Evolutionary conservation across 1,284 basidiomycete genomes (phyloP), one percentile per base, ranked within the genome.

Genomic region (Ceratobasidium sp.): DNA sequence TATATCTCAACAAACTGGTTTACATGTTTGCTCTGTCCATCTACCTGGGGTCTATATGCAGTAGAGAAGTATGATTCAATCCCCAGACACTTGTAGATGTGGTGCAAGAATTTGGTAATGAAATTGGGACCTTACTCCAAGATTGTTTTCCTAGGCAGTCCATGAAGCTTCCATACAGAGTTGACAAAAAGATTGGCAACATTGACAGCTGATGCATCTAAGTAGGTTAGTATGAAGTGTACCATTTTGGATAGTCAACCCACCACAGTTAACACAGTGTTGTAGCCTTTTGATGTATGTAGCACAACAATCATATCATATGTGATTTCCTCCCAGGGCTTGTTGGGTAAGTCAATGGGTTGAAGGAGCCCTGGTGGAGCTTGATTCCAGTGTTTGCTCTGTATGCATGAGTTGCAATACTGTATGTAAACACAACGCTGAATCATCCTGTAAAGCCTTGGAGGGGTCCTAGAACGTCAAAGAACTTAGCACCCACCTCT

Each of bases 111-210:
- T 28, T 72, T 58, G 57, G 57, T 18, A 47, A 61, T 63, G 41
- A 74, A 74, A 26, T 59, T 64, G 23, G 55, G 38, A 9, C 72
- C 72, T 57, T 54, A 13, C 16, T 73, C 66, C 2, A 41, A 73
- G 7, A 70, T 43, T 8, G 54, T 49, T 28, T 57, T 32, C 7
- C 38, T 38, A 4, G 66, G 72, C 23, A 69, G 23, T 28, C 64
- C 64, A 41, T 73, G 72, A 21, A 73, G 63, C 35, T 61, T 67
- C 52, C 50, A 73, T 23, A 70, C 66, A 58, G 26, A 28, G 46
- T 73, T 41, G 16, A 73, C 52, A 52, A 73, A 70, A 14, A 70
- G 66, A 13, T 73, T 54, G 5, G 50, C 72, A 18, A 52, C 30
- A 21, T 57, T 26, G 0, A 43, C 18, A 30, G 49, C 72, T 11